phyloP scores from a whole-genome alignment of 345 rosid genomes.

The Nephelium lappaceum region DNA sequence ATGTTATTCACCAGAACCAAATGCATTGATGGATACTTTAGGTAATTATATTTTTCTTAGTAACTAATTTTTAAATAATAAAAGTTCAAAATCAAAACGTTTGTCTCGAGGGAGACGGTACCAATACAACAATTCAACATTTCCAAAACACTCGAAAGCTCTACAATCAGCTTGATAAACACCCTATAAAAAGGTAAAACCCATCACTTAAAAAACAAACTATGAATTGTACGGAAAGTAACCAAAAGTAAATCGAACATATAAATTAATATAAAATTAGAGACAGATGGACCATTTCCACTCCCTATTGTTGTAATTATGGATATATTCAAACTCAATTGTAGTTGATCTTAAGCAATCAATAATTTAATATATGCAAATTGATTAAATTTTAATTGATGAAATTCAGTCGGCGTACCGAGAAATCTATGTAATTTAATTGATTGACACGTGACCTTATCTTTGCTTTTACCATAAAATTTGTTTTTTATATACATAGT shows the following conservation, averaged over 20 bases:
- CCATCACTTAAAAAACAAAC: background rate
- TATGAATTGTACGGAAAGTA: background rate
- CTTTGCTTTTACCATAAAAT: too few species aligned
- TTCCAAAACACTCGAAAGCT: background rate
- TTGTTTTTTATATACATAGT: too few species aligned
- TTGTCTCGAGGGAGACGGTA: slow-evolving; percentile 9
- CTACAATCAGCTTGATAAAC: background rate
- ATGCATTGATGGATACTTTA: too few species aligned
- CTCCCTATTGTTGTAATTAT: background rate
- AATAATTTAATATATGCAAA: too few species aligned
- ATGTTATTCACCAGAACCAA: too few species aligned
- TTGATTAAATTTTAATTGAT: too few species aligned
- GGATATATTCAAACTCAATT: background rate
- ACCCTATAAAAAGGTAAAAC: background rate
- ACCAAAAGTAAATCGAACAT: background rate
- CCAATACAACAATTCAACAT: background rate
- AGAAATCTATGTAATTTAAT: too few species aligned
- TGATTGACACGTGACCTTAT: too few species aligned
- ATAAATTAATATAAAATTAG: background rate
- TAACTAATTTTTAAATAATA: too few species aligned
- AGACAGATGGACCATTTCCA: background rate
- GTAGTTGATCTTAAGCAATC: background rate
- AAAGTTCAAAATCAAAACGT: background rate
- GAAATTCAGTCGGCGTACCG: too few species aligned
- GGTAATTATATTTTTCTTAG: too few species aligned